Evolutionary conservation across 2,329 filamentous ascomycete species (phyloP), one percentile per base, ranked within the genome.

Genomic region (Fusarium sp.): DNA sequence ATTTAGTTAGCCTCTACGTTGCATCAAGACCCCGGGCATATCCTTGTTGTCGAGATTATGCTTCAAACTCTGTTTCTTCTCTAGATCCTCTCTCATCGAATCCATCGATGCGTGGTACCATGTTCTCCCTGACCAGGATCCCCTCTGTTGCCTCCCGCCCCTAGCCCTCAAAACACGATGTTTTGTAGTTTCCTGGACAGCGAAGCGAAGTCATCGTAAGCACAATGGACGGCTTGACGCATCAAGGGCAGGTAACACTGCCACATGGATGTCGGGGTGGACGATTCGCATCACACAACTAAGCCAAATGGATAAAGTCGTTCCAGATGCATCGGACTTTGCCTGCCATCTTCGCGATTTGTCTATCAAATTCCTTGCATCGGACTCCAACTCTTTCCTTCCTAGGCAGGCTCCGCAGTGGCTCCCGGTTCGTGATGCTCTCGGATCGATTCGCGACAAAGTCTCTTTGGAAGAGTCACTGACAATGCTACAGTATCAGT

Each of bases 1-100:
- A 38, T 30, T 18, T 32, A 50, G 63, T 50, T 47, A 50, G 63
- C 22, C 45, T 68, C 36, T 18, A 39, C 20, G 60, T 47, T 42
- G 36, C 47, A 41, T 48, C 35, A 42, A 38, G 42, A 66, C 51
- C 62, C 64, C 8, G 8, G 42, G 13, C 42, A 39, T 38, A 66
- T 58, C 64, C 61, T 56, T 48, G 65, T 35, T 38, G 26, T 36
- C 24, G 36, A 50, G 50, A 56, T 36, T 58, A 32, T 42, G 26
- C 36, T 51, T 47, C 51, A 51, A 56, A 69, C 50, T 63, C 65
- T 68, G 41, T 48, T 54, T 45, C 47, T 44, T 32, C 26, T 48
- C 39, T 44, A 38, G 28, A 54, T 39, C 35, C 7, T 38, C 30
- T 51, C 35, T 51, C 48, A 18, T 24, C n/a, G n/a, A 24, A 22